phyloP scores from a whole-genome alignment of 331 rosid species.

The Rosa hybrid region DNA sequence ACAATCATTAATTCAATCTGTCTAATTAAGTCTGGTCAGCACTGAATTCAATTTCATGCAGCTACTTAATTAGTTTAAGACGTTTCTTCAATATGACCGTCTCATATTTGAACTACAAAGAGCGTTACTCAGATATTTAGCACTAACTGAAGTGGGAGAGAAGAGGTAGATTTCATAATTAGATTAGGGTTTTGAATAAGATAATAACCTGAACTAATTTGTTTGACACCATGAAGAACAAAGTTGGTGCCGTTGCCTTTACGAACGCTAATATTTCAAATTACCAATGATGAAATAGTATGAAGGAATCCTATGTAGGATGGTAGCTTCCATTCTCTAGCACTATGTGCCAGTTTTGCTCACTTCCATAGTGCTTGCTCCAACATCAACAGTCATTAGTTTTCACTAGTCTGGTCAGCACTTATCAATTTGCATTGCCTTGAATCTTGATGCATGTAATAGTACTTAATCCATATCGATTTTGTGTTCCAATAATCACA shows the following conservation, averaged over 20 bases:
- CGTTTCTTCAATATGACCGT: neutral
- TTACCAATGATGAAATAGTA: neutral
- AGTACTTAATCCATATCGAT: neutral
- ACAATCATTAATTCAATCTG: slow-evolving; percentile 1
- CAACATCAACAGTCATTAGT: neutral
- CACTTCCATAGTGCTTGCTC: neutral
- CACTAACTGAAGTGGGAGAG: neutral
- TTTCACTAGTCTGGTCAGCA: neutral
- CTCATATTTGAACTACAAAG: neutral
- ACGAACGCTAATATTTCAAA: slow-evolving; percentile 3
- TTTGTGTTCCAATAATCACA: slow-evolving; percentile 2
- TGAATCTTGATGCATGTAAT: neutral
- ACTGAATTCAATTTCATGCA: neutral
- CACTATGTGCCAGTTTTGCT: neutral
- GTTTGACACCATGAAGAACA: slow-evolving; percentile 1
- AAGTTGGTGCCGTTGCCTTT: neutral
- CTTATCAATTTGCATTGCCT: neutral
- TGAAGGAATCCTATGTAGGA: slow-evolving; percentile 21
- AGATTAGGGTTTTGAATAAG: neutral
- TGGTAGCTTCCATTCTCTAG: slow-evolving; percentile 25
- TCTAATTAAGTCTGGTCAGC: neutral
- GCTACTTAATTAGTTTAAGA: neutral
- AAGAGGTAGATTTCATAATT: neutral
- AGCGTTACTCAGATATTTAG: neutral
- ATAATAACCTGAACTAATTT: neutral